Base-by-base conservation (phyloP, 345 rosid species). In the Citrus mangshanensis region DNA sequence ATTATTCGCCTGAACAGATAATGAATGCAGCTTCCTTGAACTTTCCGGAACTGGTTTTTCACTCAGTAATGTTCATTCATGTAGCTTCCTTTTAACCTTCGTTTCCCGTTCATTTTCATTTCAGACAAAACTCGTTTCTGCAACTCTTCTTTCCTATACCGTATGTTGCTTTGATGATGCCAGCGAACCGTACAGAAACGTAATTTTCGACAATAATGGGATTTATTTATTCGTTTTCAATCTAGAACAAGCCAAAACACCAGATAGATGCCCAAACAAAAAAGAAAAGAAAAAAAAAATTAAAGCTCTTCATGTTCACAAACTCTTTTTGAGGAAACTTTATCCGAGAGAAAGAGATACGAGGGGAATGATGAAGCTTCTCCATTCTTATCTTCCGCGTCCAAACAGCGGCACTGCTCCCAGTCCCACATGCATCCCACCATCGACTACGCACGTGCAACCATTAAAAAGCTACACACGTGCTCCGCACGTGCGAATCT, bases 61-160 rank as follows among this genome's bases (percentile, higher is more conserved):
- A 2, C 6, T 35, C 12, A 19, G 3, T 24, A 37, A 32, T 55
- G 51, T 60, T 25, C 4, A 13, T 60, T 28, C 35, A 12, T 14
- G 69, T 27, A 78, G 6, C 68, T 78, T 78, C 76, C 68, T 65
- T 74, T 55, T 55, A 56, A 64, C 61, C 73, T 62, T 75, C 60
- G 32, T 63, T 61, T 32, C 55, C 63, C 14, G 16, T 9, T n/a
- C 32, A 7, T 22, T 66, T 7, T 30, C 60, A 13, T 13, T 77
- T 9, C 51, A 10, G 25, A 75, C 70, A 75, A 63, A 75, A 62
- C 13, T 75, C 35, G 12, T 19, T 34, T 2, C 46, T 21, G 69
- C 3, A 21, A 30, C 9, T 12, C 51, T 40, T 14, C 22, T 16
- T 19, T 54, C 7, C 56, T 16, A 5, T 54, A 54, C 1, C 1